A percentile compares a stretch with the other conserved stretches of the same genome.
phyloP scores from a whole-genome alignment of 129 eudicot genomes.

The Deinandra increscens region DNA sequence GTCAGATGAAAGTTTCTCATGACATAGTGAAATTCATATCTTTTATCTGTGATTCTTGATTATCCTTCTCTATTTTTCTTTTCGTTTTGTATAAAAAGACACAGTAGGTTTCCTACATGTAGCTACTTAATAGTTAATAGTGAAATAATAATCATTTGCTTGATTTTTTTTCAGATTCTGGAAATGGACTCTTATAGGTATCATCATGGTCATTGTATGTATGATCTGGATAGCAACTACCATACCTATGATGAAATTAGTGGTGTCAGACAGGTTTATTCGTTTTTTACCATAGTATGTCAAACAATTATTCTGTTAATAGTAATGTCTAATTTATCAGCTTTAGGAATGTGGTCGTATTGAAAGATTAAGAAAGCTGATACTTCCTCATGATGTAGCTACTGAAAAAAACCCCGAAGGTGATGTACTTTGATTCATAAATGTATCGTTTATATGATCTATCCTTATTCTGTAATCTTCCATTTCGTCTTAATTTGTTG shows the following conservation, averaged over 20 bases:
- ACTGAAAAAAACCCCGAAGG: slow-evolving; percentile 82
- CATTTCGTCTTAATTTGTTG: not conserved
- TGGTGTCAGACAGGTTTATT: slow-evolving; percentile 78
- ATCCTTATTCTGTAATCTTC: not conserved
- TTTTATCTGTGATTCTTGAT: not conserved
- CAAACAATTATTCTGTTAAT: not conserved
- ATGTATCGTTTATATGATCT: not conserved
- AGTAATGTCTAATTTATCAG: not conserved
- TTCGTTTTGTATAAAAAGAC: no score
- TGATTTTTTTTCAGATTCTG: slow-evolving; percentile 56
- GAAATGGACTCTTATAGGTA: slow-evolving; percentile 96
- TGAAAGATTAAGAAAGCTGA: slow-evolving; percentile 75
- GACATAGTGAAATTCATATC: no score
- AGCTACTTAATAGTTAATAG: no score
- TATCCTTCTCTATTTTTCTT: not conserved
- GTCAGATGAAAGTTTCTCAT: not conserved
- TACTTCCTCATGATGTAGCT: slow-evolving; percentile 78
- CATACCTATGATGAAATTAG: slow-evolving; percentile 90
- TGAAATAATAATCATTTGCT: not conserved
- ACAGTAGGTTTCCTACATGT: not conserved
- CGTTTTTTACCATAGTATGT: not conserved
- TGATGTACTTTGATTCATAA: slow-evolving; percentile 27
- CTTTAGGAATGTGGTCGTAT: slow-evolving; percentile 90
- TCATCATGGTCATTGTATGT: slow-evolving; percentile 98
- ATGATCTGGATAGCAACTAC: slow-evolving; percentile 97